phyloP scores from a whole-genome alignment of 2,329 filamentous ascomycete genomes.

The Scorias spongiosa region DNA sequence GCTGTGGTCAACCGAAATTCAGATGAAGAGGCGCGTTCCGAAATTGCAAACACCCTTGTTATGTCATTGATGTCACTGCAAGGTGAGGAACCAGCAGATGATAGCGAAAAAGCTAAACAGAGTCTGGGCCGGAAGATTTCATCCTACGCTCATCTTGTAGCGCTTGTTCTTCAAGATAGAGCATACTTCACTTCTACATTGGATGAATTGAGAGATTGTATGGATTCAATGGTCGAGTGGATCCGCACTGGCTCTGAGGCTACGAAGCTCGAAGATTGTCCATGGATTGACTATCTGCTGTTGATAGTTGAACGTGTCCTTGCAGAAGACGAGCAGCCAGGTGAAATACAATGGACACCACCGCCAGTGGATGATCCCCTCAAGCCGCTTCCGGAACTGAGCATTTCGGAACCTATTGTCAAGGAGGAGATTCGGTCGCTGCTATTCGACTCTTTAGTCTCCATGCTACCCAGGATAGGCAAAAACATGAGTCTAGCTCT shows the following conservation, averaged over 20 bases:
- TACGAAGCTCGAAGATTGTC: constrained; percentile 59
- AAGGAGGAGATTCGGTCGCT: constrained; percentile 49
- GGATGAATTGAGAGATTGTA: constrained; percentile 59
- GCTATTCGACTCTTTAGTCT: constrained; percentile 64
- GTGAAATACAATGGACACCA: constrained; percentile 51
- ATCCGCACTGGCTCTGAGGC: constrained; percentile 40
- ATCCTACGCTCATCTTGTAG: constrained; percentile 82
- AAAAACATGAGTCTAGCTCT: constrained; percentile 77
- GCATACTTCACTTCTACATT: constrained; percentile 66
- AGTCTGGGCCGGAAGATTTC: constrained; percentile 52
- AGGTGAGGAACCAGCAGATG: constrained; percentile 32
- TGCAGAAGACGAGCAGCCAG: constrained; percentile 74
- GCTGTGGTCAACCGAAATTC: constrained; percentile 50
- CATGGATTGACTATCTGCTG: constrained; percentile 83
- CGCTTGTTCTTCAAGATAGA: constrained; percentile 69
- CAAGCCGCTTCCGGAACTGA: constrained; percentile 35
- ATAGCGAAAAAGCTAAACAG: constrained; percentile 30
- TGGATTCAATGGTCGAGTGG: constrained; percentile 62
- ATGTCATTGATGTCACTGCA: constrained; percentile 62
- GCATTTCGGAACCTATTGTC: constrained; percentile 47
- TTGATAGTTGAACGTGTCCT: constrained; percentile 80
- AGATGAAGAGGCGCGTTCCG: constrained; percentile 47
- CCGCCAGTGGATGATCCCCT: constrained; percentile 28
- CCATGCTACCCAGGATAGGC: constrained; percentile 69
- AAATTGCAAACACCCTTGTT: constrained; percentile 69